These are phyloP conservation scores for Paramarasmius palmivorus DNA, from an alignment of 1,284 basidiomycete species.

Conservation along the genomic window DNA sequence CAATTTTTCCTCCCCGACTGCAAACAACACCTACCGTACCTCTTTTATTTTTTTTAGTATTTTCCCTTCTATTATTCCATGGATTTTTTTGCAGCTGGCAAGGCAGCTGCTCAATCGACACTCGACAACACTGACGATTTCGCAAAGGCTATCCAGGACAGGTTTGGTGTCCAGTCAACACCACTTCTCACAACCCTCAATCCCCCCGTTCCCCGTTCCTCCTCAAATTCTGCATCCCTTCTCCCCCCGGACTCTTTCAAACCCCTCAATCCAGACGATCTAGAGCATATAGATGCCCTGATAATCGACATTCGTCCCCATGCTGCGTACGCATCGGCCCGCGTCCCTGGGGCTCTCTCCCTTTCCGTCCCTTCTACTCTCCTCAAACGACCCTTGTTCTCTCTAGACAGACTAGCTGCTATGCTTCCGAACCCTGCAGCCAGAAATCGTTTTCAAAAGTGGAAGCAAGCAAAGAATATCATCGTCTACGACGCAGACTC, in stretches of 20 bases:
- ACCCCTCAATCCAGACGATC: conserved; percentile 4
- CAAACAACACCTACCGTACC: too few relatives aligned
- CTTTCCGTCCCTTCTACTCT: conserved; percentile 94
- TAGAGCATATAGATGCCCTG: conserved; percentile 26
- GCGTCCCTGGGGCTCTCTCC: conserved; percentile 76
- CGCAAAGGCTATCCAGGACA: conserved; percentile 2
- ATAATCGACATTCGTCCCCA: conserved; percentile 90
- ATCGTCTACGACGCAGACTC: conserved; percentile 86
- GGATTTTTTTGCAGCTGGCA: conserved; percentile 1
- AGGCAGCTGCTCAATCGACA: neutral
- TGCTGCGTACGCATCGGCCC: conserved; percentile 65
- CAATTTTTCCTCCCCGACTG: too few relatives aligned
- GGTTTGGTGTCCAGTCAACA: neutral
- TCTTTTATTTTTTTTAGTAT: neutral
- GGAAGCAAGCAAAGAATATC: conserved; percentile 59
- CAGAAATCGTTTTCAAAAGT: conserved; percentile 60
- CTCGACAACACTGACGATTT: conserved; percentile 5
- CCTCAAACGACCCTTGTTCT: conserved; percentile 85
- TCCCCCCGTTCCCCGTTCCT: neutral
- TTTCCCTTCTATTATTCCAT: neutral
- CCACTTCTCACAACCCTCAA: neutral
- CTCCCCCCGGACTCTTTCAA: conserved; percentile 6
- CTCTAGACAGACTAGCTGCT: conserved; percentile 68
- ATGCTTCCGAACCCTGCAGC: conserved; percentile 71
- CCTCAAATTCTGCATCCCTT: neutral